Evolutionary conservation across 768 basidiomycete species (phyloP).

Genomic region (Gloeopeniophorella convolvens): DNA sequence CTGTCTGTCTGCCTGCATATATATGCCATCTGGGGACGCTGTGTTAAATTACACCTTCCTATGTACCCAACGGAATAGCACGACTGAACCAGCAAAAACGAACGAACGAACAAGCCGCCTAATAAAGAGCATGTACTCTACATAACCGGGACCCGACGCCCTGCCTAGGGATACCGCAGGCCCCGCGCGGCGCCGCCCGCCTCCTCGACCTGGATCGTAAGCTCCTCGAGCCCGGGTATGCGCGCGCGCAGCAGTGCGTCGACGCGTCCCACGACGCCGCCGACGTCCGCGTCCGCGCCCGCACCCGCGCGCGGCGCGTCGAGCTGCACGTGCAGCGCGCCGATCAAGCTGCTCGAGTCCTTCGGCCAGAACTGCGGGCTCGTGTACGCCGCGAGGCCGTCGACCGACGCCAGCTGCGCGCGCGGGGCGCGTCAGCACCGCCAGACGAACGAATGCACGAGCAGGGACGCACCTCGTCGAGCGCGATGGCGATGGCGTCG

Average conservation of each 20-base stretch:
- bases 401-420: conserved; percentile 60
- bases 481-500: conserved; percentile 45
- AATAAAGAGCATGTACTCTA: too few species aligned
- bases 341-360: conserved; percentile 77
- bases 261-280: conserved; percentile 72
- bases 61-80: conserved; percentile 18
- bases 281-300: conserved; percentile 49
- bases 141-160: too few species aligned
- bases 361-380: conserved; percentile 93
- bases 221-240: conserved; percentile 79
- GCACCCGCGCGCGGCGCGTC: conserved; percentile 23
- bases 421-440: too few species aligned
- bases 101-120: too few species aligned
- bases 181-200: neutral
- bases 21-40: conserved; percentile 16
- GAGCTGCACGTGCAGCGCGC: conserved; percentile 90
- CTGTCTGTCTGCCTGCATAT: too few species aligned
- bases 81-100: too few species aligned
- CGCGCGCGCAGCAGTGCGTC: conserved; percentile 60
- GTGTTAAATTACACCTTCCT: conserved; percentile 19
- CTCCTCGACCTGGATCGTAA: conserved; percentile 81
- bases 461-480: conserved; percentile 48
- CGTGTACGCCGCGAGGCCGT: conserved; percentile 77
- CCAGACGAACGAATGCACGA: neutral
- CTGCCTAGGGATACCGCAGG: too few species aligned